phyloP scores from a whole-genome alignment of 202 grass and related monocot species.

The Saccharum hybrid region DNA sequence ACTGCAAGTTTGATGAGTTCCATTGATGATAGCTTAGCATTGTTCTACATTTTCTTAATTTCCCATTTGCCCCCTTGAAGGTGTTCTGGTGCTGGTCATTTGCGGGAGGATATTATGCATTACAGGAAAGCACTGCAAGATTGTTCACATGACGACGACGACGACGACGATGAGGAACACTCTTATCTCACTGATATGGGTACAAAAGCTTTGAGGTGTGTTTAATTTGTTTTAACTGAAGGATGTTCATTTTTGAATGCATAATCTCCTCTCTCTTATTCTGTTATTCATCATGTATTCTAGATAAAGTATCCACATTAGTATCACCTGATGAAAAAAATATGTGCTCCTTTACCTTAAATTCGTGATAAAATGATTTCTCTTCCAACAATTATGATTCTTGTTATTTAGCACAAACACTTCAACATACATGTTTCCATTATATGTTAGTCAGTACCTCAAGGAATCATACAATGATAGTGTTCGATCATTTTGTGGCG shows the following conservation, averaged over 20 bases:
- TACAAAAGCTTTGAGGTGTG: slow-evolving; percentile 94
- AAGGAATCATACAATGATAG: not conserved
- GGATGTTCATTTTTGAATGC: slow-evolving; percentile 21
- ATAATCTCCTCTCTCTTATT: slow-evolving; percentile 20
- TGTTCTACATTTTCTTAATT: slow-evolving; percentile 16
- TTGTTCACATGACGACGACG: slow-evolving; percentile 59
- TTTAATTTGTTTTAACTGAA: slow-evolving; percentile 38
- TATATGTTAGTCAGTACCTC: not conserved
- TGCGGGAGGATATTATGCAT: slow-evolving; percentile 77
- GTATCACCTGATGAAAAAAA: slow-evolving; percentile 18
- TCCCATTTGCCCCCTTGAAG: slow-evolving; percentile 50
- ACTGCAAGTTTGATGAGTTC: slow-evolving; percentile 20
- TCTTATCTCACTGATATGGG: slow-evolving; percentile 89
- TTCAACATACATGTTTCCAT: not conserved
- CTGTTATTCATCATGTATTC: slow-evolving; percentile 29
- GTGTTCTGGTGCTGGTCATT: slow-evolving; percentile 90
- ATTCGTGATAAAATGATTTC: slow-evolving; percentile 8
- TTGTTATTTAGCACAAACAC: slow-evolving; percentile 21
- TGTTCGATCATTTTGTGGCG: slow-evolving; percentile 9
- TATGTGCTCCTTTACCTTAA: slow-evolving; percentile 1
- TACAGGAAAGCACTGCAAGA: slow-evolving; percentile 81
- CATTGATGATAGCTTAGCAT: slow-evolving; percentile 3
- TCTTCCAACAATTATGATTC: slow-evolving; percentile 3
- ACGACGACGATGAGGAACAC: slow-evolving; percentile 64
- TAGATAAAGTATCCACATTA: slow-evolving; percentile 20